A percentile compares a stretch with the other conserved stretches of the same genome.
These are phyloP conservation scores for Acanthamoeba royreba DNA, from an alignment of 208 protist species.

Conservation along the genomic window DNA sequence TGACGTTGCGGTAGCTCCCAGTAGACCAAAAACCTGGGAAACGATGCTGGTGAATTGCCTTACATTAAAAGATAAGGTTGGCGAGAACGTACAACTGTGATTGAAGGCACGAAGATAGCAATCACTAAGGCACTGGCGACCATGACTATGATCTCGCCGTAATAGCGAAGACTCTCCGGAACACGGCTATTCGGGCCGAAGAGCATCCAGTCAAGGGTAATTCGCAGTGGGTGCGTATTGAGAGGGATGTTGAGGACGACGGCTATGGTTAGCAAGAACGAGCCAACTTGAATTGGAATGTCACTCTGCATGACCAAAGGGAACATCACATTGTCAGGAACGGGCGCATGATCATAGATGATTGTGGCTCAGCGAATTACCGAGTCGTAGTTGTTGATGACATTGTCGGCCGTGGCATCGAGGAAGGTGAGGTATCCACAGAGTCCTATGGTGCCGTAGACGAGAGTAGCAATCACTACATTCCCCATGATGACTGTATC, in stretches of 20 bases:
- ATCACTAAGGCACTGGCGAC: neutral
- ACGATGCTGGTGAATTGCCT: neutral
- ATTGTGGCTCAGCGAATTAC: neutral
- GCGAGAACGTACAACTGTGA: neutral
- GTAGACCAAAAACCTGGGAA: neutral
- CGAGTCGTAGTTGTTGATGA: slow-evolving; percentile 1
- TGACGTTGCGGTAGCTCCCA: neutral
- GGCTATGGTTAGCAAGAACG: neutral
- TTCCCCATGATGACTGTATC: neutral
- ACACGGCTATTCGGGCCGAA: neutral
- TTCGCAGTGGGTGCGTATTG: neutral
- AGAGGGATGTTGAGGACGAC: neutral
- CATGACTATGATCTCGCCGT: neutral
- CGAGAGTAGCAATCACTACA: neutral
- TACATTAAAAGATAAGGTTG: neutral
- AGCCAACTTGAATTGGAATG: neutral
- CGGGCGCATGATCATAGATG: neutral
- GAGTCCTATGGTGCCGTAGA: neutral
- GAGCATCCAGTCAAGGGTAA: neutral
- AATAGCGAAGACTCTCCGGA: neutral
- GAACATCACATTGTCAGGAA: neutral
- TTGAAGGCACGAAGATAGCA: neutral
- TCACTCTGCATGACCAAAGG: neutral
- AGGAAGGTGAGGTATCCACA: slow-evolving; percentile 12
- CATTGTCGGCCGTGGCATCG: neutral